Evolutionary conservation across 768 basidiomycete genomes (phyloP).

Genomic region (Piloderma croceum): DNA sequence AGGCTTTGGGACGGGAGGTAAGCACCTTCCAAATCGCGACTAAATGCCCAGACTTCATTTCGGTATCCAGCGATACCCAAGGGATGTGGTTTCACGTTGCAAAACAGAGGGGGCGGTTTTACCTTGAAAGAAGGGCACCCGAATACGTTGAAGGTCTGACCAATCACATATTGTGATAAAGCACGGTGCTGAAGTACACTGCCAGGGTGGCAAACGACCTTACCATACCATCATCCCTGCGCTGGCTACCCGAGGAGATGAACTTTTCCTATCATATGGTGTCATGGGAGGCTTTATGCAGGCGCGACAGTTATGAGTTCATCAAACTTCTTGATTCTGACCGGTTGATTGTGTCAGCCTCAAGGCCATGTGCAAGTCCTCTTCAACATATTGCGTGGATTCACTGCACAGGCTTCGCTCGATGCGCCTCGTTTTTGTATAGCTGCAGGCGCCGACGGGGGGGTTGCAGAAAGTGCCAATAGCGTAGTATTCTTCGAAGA

Average conservation of each 20-base stretch:
- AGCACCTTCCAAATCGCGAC: conserved; percentile 1
- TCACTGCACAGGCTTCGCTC: conserved; percentile 81
- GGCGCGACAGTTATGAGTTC: conserved; percentile 26
- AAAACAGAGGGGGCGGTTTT: conserved; percentile 90
- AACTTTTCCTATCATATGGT: conserved; percentile 84
- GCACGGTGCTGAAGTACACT: no score
- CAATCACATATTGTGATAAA: no score
- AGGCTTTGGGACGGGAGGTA: conserved; percentile 90
- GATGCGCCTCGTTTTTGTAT: conserved; percentile 97
- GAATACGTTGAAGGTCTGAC: conserved; percentile 77
- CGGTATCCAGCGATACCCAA: conserved; percentile 85
- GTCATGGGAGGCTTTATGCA: conserved; percentile 95
- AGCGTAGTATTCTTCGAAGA: conserved; percentile 90
- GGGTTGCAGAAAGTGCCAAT: conserved; percentile 54
- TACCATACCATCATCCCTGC: conserved; percentile 96
- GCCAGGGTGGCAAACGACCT: conserved; percentile 73
- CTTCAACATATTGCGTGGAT: conserved; percentile 83
- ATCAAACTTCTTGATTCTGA: no score
- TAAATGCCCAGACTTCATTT: no score
- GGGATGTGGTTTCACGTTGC: conserved; percentile 93
- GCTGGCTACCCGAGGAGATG: conserved; percentile 68
- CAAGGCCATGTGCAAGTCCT: conserved; percentile 96
- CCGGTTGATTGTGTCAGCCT: no score
- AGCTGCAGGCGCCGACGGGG: conserved; percentile 60
- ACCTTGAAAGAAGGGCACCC: conserved; percentile 75